These are phyloP conservation scores for Teunomyces kruisii DNA, from an alignment of 805 yeast genomes.

Conservation along the genomic window DNA sequence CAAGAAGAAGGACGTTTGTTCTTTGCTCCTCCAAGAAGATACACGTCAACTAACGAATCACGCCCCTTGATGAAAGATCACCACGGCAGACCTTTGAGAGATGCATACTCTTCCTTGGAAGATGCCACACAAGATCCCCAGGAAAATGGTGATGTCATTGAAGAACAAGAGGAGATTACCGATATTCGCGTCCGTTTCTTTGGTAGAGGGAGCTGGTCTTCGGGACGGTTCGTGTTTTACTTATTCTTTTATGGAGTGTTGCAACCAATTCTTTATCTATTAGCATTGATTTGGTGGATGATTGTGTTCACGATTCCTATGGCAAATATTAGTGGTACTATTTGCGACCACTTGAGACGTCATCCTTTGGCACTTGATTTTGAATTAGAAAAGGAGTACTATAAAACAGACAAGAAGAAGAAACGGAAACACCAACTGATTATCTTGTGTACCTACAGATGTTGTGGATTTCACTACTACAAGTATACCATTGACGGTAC, in stretches of 20 bases:
- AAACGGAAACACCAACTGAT: slow-evolving; percentile 52
- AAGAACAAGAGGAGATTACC: slow-evolving; percentile 15
- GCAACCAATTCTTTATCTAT: slow-evolving; percentile 60
- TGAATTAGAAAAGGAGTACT: slow-evolving; percentile 54
- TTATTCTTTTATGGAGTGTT: slow-evolving; percentile 64
- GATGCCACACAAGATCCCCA: slow-evolving; percentile 6
- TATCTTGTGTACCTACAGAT: slow-evolving; percentile 85
- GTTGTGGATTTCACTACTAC: slow-evolving; percentile 89
- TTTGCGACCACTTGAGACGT: slow-evolving; percentile 76
- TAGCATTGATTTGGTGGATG: slow-evolving; percentile 72
- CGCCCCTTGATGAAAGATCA: slow-evolving; percentile 43
- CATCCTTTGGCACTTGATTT: slow-evolving; percentile 90
- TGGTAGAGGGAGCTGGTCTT: slow-evolving; percentile 90
- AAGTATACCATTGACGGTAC: slow-evolving; percentile 97
- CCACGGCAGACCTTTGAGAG: slow-evolving; percentile 39
- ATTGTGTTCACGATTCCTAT: slow-evolving; percentile 89
- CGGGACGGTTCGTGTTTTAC: slow-evolving; percentile 78
- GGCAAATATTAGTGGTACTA: slow-evolving; percentile 71
- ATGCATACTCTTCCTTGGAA: slow-evolving; percentile 34
- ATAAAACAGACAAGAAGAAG: slow-evolving; percentile 27
- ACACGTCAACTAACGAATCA: slow-evolving; percentile 30
- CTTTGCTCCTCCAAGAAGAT: slow-evolving; percentile 64
- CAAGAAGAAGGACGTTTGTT: slow-evolving; percentile 75
- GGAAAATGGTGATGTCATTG: slow-evolving; percentile 10
- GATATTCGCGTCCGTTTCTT: slow-evolving; percentile 60